These are phyloP conservation scores for Protostelium mycophagum DNA, from an alignment of 78 protist genomes.

Conservation along the genomic window DNA sequence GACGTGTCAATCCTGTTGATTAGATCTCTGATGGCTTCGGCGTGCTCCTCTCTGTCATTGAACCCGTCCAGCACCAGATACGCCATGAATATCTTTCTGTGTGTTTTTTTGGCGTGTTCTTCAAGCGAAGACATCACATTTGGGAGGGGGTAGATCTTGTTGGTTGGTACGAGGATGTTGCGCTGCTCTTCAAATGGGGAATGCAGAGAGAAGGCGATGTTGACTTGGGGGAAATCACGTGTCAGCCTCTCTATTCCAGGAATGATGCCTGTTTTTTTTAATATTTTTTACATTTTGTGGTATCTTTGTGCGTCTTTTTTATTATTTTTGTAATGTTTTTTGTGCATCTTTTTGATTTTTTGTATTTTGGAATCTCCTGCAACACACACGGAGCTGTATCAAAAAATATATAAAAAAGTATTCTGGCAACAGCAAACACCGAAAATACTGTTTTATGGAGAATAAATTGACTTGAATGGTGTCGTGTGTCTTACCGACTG, in stretches of 20 bases:
- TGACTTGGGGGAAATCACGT: background rate
- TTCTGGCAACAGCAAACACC: no score
- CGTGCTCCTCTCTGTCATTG: background rate
- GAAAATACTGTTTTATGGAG: no score
- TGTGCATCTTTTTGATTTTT: no score
- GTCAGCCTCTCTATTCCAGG: background rate
- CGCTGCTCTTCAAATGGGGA: background rate
- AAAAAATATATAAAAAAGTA: no score
- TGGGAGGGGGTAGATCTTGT: background rate
- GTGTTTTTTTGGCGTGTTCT: background rate
- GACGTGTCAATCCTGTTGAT: background rate
- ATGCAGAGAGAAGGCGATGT: background rate
- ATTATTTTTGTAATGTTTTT: no score
- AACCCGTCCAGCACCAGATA: background rate
- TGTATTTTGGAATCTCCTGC: no score
- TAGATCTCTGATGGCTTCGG: background rate
- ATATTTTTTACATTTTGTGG: no score
- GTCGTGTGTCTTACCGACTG: background rate
- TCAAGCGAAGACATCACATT: background rate
- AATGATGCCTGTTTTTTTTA: background rate
- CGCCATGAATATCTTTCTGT: background rate
- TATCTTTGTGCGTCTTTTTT: no score
- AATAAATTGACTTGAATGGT: background rate
- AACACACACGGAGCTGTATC: no score
- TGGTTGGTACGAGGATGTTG: background rate